Base-by-base conservation (phyloP, 208 protist genomes). In the Acanthamoeba rhysodes region DNA sequence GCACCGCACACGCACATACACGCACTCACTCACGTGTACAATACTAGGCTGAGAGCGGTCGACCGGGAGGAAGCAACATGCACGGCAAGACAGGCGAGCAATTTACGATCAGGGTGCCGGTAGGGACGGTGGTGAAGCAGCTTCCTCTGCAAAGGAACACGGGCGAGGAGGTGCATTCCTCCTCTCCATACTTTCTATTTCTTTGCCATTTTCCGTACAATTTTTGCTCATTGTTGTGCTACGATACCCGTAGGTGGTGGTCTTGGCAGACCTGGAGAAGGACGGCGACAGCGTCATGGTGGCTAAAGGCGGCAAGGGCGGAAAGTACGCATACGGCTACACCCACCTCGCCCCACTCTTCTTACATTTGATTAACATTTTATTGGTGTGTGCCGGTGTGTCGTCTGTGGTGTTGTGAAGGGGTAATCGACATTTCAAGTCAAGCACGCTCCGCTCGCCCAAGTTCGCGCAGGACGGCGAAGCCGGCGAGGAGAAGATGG, bases 381-480 rank as follows among this genome's bases (percentile, higher is more conserved):
- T 20, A 16, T 20, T 2, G 18, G n/a, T 76, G 68, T 76, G n/a
- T 41, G n/a, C 7, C 1, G 0, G 68, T 76, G n/a, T 57, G 27
- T 59, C 24, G 32, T 59, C 6, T 62, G 24, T 55, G 32, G 5
- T 2, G 9, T 0, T 76, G 29, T 76, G 34, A 27, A n/a, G 41
- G 45, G 41, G 84, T 7, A 90, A 68, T 66, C 53, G 50, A 9
- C 53, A 55, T 27, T 90, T 90, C 84, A 68, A 68, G 45, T 90
- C 84, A 20, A 90, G 41, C 53, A 55, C 34, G 2, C 53, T 18
- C 4, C 48, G 41, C 14, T 90, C 84, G n/a, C 84, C 84, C 34
- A 41, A 48, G n/a, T 90, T 90, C 41, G 84, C 84, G 10, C 84
- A 94, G 45, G 45, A 55, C 29, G 97, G 97, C 48, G 90, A 97